Evolutionary conservation across 2,329 filamentous ascomycete species (phyloP), one percentile per base, ranked within the genome.

Genomic region (Paecilomyces formosus): DNA sequence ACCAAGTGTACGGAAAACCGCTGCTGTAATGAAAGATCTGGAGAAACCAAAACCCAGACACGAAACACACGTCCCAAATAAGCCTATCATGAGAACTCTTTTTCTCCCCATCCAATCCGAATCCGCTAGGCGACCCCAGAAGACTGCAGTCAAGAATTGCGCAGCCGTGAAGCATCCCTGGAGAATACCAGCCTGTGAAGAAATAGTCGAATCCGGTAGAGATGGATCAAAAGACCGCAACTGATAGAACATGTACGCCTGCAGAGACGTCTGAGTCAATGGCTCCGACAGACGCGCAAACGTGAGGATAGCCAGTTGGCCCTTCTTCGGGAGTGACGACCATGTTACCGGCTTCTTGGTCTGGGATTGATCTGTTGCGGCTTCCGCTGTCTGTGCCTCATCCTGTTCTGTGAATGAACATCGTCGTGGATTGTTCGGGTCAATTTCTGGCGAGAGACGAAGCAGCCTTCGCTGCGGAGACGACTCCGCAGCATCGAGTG

Each of bases 191-290:
- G 89, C 88, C 70, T 94, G 90, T 21, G 82, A 81, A 0, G 91
- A 85, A 63, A 96, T 92, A 1, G 82, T 85, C 1, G 81, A 81
- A 57, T 86, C 82, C 2, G 82, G 75, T 21, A 81, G 71, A 22
- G 74, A 79, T 2, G 79, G 79, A 24, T 89, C 81, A 65, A 96
- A 93, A 59, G 87, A 93, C 65, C 85, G 86, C n/a, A 96, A 82
- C 72, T 94, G 90, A 73, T 93, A 95, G 75, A 90, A 95, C 79
- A 95, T 86, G 73, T 95, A 95, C 1, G 88, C 83, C 73, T 88
- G 83, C 8, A 92, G 73, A 12, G 86, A 90, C 0, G 89, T 92
- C 68, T 94, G 89, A 0, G 90, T 88, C 35, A 96, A 77, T 3
- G 91, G 91, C 70, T 96, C 92, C 11, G 88, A 90, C 22, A 96